Percentiles rank a stretch among this genome's conserved stretches.
Evolutionary conservation across 805 yeast species (phyloP).

Genomic region (Tetrapisispora namnaoensis): DNA sequence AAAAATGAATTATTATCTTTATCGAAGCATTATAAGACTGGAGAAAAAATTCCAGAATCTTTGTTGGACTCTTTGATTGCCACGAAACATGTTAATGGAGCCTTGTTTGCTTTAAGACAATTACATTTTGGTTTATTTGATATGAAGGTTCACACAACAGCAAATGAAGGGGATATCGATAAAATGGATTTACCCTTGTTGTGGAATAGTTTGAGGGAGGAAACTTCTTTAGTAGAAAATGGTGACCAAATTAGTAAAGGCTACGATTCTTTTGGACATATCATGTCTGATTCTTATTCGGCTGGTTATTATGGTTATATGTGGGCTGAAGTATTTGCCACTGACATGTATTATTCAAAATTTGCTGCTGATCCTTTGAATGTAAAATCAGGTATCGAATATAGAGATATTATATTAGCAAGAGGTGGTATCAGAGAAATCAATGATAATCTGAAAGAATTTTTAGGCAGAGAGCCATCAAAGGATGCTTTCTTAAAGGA

Average conservation of each 20-base stretch:
- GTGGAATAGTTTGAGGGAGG: conserved; percentile 62
- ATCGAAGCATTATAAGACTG: conserved; percentile 58
- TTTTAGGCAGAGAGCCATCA: conserved; percentile 69
- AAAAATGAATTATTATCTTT: conserved; percentile 45
- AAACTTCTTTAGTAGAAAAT: conserved; percentile 47
- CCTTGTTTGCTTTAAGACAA: conserved; percentile 62
- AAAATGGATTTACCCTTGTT: conserved; percentile 38
- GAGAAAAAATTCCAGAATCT: conserved; percentile 46
- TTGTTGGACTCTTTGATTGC: conserved; percentile 48
- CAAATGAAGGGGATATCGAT: conserved; percentile 30
- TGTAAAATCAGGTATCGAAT: conserved; percentile 47
- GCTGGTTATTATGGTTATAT: conserved; percentile 81
- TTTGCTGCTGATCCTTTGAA: conserved; percentile 63
- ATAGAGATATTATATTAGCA: conserved; percentile 58
- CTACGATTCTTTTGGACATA: conserved; percentile 68
- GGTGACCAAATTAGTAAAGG: conserved; percentile 54
- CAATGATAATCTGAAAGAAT: conserved; percentile 49
- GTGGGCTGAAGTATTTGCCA: conserved; percentile 79
- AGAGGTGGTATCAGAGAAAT: conserved; percentile 71
- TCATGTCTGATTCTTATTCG: conserved; percentile 73
- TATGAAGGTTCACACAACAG: conserved; percentile 52
- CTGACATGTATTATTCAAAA: conserved; percentile 66
- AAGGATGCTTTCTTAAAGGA: conserved; percentile 65
- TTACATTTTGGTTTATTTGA: conserved; percentile 73
- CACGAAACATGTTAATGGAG: conserved; percentile 71